Conservation (phyloP, 2,329 filamentous ascomycete genomes). For the Cordyceps javanica region DNA sequence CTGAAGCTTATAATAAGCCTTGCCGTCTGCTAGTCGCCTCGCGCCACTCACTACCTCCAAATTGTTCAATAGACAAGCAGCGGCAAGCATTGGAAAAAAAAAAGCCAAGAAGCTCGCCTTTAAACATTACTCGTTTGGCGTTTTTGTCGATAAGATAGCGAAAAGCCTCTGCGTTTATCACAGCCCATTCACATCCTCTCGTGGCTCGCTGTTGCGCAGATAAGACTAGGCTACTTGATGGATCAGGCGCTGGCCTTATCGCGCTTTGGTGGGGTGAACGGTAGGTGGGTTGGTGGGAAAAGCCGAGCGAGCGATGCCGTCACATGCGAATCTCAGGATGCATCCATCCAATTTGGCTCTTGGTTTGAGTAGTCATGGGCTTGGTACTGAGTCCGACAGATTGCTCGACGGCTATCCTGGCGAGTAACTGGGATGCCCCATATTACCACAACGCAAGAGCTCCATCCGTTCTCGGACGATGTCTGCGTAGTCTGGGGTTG, state of each 20-base stretch:
- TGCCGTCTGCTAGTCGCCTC: neutral
- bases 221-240: conserved; percentile 1
- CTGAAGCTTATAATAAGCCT: neutral
- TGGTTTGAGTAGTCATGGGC: too few species aligned
- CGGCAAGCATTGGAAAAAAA: neutral
- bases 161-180: neutral
- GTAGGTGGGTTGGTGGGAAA: neutral
- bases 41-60: neutral
- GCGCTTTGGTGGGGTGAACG: neutral
- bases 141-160: conserved; percentile 10
- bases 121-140: neutral
- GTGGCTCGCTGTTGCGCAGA: neutral
- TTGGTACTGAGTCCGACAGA: too few species aligned
- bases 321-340: conserved; percentile 5
- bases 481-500: neutral
- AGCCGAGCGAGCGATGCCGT: neutral
- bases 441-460: too few species aligned
- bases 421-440: too few species aligned
- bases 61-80: neutral
- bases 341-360: neutral
- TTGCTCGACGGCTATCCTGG: too few species aligned
- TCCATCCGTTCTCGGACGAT: neutral
- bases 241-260: neutral
- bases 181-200: conserved; percentile 1
- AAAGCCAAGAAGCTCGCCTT: neutral